These are phyloP conservation scores for Penicillium bialowiezense DNA, from an alignment of 495 filamentous ascomycete species.

Conservation along the genomic window DNA sequence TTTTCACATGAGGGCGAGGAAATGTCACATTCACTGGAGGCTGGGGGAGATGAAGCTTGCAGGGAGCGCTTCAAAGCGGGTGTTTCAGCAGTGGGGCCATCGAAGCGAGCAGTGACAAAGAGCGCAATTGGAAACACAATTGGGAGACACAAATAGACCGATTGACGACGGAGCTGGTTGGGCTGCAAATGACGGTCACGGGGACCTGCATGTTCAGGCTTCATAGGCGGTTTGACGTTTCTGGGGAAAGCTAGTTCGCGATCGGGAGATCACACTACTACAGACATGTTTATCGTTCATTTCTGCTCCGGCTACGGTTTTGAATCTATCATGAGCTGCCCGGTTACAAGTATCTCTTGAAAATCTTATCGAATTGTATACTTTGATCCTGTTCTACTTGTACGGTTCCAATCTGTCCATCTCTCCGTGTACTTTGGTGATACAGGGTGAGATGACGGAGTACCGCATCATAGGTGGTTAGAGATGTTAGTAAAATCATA, in stretches of 20 bases:
- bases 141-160: not conserved
- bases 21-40: constrained; percentile 21
- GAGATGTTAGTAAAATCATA: too few species aligned
- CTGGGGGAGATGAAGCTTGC: constrained; percentile 27
- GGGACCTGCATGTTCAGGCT: not conserved
- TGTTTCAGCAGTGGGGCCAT: constrained; percentile 26
- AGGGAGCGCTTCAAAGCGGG: constrained; percentile 18
- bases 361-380: too few species aligned
- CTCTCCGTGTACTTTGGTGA: too few species aligned
- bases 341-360: too few species aligned
- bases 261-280: too few species aligned
- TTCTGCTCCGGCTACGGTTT: too few species aligned
- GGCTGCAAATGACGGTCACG: constrained; percentile 4
- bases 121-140: not conserved
- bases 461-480: too few species aligned
- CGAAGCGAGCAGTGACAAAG: constrained; percentile 8
- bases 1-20: constrained; percentile 34
- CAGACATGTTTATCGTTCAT: too few species aligned
- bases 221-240: not conserved
- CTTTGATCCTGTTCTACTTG: too few species aligned
- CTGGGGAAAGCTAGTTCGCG: constrained; percentile 3
- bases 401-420: too few species aligned
- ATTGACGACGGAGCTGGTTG: not conserved
- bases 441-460: too few species aligned
- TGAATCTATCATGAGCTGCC: too few species aligned